Percentiles rank a stretch among this genome's conserved stretches.
Evolutionary conservation across 2,329 filamentous ascomycete genomes (phyloP).

Genomic region (Lasiodiplodia hormozganensis): DNA sequence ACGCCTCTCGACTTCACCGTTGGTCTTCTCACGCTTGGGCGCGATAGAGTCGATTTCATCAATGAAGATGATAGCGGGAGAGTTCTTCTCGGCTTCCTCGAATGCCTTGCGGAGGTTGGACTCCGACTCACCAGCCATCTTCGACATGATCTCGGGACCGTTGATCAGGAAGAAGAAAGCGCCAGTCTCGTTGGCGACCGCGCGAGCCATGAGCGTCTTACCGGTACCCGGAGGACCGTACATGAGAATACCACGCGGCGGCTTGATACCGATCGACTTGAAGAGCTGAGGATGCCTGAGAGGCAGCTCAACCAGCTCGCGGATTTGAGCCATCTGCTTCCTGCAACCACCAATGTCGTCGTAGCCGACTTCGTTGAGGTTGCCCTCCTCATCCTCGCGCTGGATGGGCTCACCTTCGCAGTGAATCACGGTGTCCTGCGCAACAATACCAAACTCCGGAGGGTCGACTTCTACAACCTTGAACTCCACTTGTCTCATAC

Average conservation of each 20-base stretch:
- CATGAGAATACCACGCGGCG: slow-evolving; percentile 95
- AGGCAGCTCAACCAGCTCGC: slow-evolving; percentile 96
- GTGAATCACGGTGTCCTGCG: slow-evolving; percentile 98
- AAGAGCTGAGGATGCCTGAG: slow-evolving; percentile 97
- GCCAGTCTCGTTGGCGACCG: slow-evolving; percentile 97
- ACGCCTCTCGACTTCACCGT: slow-evolving; percentile 97
- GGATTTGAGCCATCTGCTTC: slow-evolving; percentile 99
- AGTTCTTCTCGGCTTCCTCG: slow-evolving; percentile 99
- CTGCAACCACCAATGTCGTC: slow-evolving; percentile 99
- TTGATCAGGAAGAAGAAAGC: slow-evolving; percentile 99
- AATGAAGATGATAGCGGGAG: slow-evolving; percentile 98
- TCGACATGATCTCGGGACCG: slow-evolving; percentile 99
- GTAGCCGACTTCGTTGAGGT: slow-evolving; percentile 98
- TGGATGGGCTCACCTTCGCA: slow-evolving; percentile 97
- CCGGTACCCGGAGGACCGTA: slow-evolving; percentile 94
- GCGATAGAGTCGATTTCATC: slow-evolving; percentile 99
- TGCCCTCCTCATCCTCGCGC: slow-evolving; percentile 98
- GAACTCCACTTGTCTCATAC: slow-evolving; percentile 99
- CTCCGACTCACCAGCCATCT: slow-evolving; percentile 99
- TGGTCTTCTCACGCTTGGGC: slow-evolving; percentile 99
- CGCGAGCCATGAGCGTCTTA: slow-evolving; percentile 99
- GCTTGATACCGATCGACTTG: slow-evolving; percentile 99
- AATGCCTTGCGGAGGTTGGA: slow-evolving; percentile 99
- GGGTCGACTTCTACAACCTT: slow-evolving; percentile 99
- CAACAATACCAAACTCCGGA: slow-evolving; percentile 97